Base-by-base conservation (phyloP, 2,329 filamentous ascomycete species). In the Laburnicola sp. region DNA sequence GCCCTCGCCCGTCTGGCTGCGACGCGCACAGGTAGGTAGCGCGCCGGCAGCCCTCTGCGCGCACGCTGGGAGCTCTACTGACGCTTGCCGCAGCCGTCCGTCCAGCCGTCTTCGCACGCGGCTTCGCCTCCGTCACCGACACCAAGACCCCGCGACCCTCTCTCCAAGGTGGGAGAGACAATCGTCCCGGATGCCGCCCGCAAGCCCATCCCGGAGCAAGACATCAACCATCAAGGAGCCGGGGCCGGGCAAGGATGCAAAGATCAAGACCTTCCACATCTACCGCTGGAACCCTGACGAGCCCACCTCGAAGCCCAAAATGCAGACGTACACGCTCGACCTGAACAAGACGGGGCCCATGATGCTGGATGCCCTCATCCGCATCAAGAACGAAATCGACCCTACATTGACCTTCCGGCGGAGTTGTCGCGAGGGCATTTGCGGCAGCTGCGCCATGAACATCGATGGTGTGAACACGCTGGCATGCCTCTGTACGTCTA, bases 271-370 rank as follows among this genome's bases (percentile, higher is more conserved):
- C 45, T 99, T 99, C 85, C 88, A 96, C 77, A 88, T 99, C 81
- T 99, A 99, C 86, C 86, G 94, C 75, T 99, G 94, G 94, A 96
- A 95, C 75, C 94, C 94, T 55, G 94, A 97, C 73, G 83, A 86
- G 73, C 94, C 94, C 52, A 85, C 86, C 69, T 86, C 89, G 76
- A 99, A 99, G 86, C 94, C 94, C 56, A 83, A 81, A 75, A 96
- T 99, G 89, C 91, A 99, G 82, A 85, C 84, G 63, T 99, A 97
- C 80, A 89, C 89, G 31, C 81, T 99, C 69, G 94, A 99, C 74
- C 79, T 99, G 66, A 97, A 97, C 82, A 97, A 97, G 87, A 99
- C 94, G 36, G 94, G 94, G 28, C 94, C 94, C 63, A 99, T 99
- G 94, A 87, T 99, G 78, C 79, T 99, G 69, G 94, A 99, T 75